phyloP scores from a whole-genome alignment of 805 yeast species.

The Wickerhamomyces rabaulensis region DNA sequence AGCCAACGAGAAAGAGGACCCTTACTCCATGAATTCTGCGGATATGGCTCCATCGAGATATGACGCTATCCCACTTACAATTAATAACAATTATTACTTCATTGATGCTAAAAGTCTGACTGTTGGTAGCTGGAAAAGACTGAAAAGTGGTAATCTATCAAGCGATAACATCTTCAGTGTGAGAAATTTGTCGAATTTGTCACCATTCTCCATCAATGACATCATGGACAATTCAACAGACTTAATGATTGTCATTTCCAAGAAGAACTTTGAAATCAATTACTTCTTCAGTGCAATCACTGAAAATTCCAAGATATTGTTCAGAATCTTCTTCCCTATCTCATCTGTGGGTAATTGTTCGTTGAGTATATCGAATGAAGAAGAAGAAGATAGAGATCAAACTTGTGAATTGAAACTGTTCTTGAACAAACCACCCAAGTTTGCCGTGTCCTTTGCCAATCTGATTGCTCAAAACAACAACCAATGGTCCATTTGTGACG shows the following conservation, averaged over 20 bases:
- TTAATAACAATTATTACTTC: slow-evolving; percentile 63
- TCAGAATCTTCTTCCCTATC: slow-evolving; percentile 69
- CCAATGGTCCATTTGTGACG: slow-evolving; percentile 80
- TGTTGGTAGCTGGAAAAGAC: slow-evolving; percentile 79
- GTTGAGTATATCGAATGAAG: slow-evolving; percentile 40
- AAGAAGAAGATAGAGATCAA: slow-evolving; percentile 22
- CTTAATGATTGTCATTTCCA: slow-evolving; percentile 62
- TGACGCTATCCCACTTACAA: slow-evolving; percentile 43
- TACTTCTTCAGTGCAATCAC: slow-evolving; percentile 75
- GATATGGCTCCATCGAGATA: slow-evolving; percentile 23
- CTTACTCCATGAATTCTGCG: slow-evolving; percentile 4
- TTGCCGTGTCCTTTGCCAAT: slow-evolving; percentile 69
- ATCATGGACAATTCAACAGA: slow-evolving; percentile 65
- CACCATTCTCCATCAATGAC: slow-evolving; percentile 60
- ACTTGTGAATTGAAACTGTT: slow-evolving; percentile 44
- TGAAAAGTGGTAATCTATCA: slow-evolving; percentile 53
- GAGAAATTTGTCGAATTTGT: slow-evolving; percentile 49
- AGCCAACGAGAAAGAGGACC: slow-evolving; percentile 17
- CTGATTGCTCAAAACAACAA: slow-evolving; percentile 45
- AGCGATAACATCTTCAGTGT: slow-evolving; percentile 33
- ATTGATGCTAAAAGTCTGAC: slow-evolving; percentile 64
- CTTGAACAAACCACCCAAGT: slow-evolving; percentile 61
- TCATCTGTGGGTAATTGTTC: slow-evolving; percentile 56
- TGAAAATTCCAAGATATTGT: slow-evolving; percentile 56
- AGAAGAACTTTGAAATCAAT: slow-evolving; percentile 66